Evolutionary conservation across 306 rosid genomes (phyloP).

Genomic region (Fagus sylvatica): DNA sequence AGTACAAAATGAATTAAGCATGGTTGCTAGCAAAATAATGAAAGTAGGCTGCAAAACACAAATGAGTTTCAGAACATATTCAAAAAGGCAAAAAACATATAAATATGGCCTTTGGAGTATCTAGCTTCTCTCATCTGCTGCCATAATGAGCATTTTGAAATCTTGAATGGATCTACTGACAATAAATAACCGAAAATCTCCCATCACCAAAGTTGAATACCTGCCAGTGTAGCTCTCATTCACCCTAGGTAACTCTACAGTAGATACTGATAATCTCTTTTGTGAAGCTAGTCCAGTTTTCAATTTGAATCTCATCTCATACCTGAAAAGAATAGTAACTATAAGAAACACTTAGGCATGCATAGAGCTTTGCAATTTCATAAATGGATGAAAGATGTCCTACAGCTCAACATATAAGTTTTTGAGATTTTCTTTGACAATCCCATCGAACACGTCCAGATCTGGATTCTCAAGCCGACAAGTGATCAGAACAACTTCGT

Average conservation of each 20-base stretch:
- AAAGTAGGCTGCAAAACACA: not conserved
- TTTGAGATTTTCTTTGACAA: constrained; percentile 70
- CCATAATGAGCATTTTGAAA: not conserved
- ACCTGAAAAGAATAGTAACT: constrained; percentile 49
- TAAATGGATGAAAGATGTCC: constrained; percentile 18
- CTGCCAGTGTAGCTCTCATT: constrained; percentile 94
- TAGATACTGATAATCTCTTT: constrained; percentile 65
- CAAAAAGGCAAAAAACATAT: not conserved
- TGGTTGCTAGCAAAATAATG: not conserved
- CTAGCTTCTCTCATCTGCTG: not conserved
- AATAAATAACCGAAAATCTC: constrained; percentile 2
- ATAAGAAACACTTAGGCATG: constrained; percentile 18
- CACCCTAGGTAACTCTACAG: constrained; percentile 92
- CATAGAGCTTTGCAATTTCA: constrained; percentile 10
- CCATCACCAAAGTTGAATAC: constrained; percentile 31
- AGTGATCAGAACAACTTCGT: constrained; percentile 88
- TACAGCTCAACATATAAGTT: constrained; percentile 80
- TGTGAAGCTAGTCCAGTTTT: constrained; percentile 78
- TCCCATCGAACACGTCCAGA: constrained; percentile 65
- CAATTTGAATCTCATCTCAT: constrained; percentile 88
- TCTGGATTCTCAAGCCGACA: constrained; percentile 76
- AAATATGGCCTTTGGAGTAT: not conserved
- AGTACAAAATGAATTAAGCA: not conserved
- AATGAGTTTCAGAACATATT: not conserved
- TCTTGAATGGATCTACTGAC: not conserved